Percentiles rank a stretch among this genome's conserved stretches.
Conservation (phyloP, 352 stramenopile species). For the Elongisporangium prolatum region DNA sequence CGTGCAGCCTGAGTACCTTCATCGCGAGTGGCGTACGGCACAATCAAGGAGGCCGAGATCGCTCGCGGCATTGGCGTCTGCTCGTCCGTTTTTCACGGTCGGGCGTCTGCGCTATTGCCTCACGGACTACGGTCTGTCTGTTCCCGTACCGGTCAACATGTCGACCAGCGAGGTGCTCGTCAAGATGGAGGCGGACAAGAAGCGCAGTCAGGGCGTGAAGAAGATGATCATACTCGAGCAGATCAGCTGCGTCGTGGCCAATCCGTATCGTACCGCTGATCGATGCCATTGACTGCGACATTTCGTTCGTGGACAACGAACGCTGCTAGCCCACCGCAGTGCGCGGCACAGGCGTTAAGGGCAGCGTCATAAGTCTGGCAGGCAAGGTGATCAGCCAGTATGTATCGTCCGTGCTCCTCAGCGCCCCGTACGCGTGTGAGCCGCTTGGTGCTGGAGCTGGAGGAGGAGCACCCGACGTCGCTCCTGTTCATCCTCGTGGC, state of each 20-base stretch:
- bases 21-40: slow-evolving; percentile 97
- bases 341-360: slow-evolving; percentile 61
- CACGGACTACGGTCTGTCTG: slow-evolving; percentile 61
- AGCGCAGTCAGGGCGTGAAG: slow-evolving; percentile 77
- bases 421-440: slow-evolving; percentile 80
- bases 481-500: slow-evolving; percentile 94
- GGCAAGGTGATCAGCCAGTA: slow-evolving; percentile 96
- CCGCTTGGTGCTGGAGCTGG: slow-evolving; percentile 88
- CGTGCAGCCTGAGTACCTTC: slow-evolving; percentile 93
- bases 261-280: slow-evolving; percentile 93
- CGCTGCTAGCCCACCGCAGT: slow-evolving; percentile 76
- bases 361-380: slow-evolving; percentile 80
- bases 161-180: slow-evolving; percentile 55
- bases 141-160: slow-evolving; percentile 55
- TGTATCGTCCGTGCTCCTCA: slow-evolving; percentile 96
- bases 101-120: slow-evolving; percentile 63
- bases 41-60: slow-evolving; percentile 95
- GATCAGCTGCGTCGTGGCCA: slow-evolving; percentile 63
- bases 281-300: slow-evolving; percentile 86
- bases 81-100: slow-evolving; percentile 62
- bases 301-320: slow-evolving; percentile 57
- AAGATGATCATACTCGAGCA: slow-evolving; percentile 74
- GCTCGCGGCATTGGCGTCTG: slow-evolving; percentile 71
- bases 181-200: slow-evolving; percentile 89
- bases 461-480: slow-evolving; percentile 95